phyloP scores from a whole-genome alignment of 2,329 filamentous ascomycete species.

The Phaeosphaeria sp. region DNA sequence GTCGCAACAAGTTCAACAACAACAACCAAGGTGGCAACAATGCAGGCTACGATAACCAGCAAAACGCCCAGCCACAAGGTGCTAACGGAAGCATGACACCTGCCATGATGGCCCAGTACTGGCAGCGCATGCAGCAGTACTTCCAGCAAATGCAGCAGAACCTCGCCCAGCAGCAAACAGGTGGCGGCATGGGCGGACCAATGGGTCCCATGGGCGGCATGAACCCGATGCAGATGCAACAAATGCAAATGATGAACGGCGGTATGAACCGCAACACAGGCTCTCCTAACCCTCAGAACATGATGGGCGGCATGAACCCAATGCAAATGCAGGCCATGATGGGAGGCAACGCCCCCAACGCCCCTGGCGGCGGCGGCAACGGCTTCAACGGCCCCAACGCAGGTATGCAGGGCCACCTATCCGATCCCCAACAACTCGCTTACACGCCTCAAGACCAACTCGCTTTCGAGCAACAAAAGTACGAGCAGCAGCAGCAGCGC shows the following conservation, averaged over 20 bases:
- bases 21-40: constrained; percentile 50
- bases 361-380: constrained; percentile 54
- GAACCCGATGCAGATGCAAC: constrained; percentile 64
- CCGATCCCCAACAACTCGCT: constrained; percentile 46
- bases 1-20: constrained; percentile 46
- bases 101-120: constrained; percentile 97
- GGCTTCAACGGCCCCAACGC: constrained; percentile 39
- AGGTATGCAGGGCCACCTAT: constrained; percentile 27
- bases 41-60: constrained; percentile 53
- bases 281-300: constrained; percentile 39
- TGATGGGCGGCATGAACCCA: constrained; percentile 66
- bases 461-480: constrained; percentile 79
- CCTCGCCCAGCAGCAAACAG: constrained; percentile 65
- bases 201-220: constrained; percentile 60
- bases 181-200: constrained; percentile 45
- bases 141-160: constrained; percentile 94
- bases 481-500: constrained; percentile 71
- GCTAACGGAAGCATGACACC: constrained; percentile 76
- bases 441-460: constrained; percentile 76
- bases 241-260: constrained; percentile 44
- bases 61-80: constrained; percentile 51
- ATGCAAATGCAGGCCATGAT: constrained; percentile 69
- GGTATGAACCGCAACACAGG: constrained; percentile 40
- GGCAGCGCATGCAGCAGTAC: constrained; percentile 98
- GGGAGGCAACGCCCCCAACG: not conserved